Evolutionary conservation across 1,284 basidiomycete species (phyloP).

Genomic region (Heterobasidion parviporum): DNA sequence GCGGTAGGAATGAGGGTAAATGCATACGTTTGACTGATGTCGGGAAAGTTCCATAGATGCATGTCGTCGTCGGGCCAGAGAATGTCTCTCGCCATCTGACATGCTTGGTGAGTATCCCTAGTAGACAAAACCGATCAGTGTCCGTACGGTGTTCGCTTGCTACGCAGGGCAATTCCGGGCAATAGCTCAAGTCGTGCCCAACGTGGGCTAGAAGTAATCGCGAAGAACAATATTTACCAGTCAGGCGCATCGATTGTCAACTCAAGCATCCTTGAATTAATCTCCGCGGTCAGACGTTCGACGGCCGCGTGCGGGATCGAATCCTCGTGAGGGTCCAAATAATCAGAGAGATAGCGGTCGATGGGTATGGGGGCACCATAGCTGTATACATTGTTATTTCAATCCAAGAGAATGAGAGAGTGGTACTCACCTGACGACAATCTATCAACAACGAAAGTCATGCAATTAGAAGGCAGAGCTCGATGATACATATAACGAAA

Average conservation of each 20-base stretch:
- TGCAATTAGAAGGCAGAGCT: neutral
- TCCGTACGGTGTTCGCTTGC: neutral
- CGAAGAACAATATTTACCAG: slow-evolving; percentile 1
- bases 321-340: neutral
- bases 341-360: neutral
- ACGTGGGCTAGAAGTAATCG: neutral
- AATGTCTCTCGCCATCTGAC: too few species aligned
- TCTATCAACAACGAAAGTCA: neutral
- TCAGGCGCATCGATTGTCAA: slow-evolving; percentile 5
- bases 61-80: too few species aligned
- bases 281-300: slow-evolving; percentile 1
- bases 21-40: neutral
- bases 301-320: neutral
- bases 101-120: too few species aligned
- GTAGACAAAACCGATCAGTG: neutral
- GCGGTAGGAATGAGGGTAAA: neutral
- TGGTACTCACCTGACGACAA: slow-evolving; percentile 3
- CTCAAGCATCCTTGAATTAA: neutral
- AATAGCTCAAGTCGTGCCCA: neutral
- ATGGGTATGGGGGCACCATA: slow-evolving; percentile 7
- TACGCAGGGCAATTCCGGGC: neutral
- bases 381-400: neutral
- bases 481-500: slow-evolving; percentile 3
- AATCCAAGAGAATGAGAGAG: neutral
- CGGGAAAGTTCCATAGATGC: too few species aligned